A percentile compares a stretch with the other conserved stretches of the same genome.
These are phyloP conservation scores for Tulasnella sp. DNA, from an alignment of 768 basidiomycete genomes.

Conservation along the genomic window DNA sequence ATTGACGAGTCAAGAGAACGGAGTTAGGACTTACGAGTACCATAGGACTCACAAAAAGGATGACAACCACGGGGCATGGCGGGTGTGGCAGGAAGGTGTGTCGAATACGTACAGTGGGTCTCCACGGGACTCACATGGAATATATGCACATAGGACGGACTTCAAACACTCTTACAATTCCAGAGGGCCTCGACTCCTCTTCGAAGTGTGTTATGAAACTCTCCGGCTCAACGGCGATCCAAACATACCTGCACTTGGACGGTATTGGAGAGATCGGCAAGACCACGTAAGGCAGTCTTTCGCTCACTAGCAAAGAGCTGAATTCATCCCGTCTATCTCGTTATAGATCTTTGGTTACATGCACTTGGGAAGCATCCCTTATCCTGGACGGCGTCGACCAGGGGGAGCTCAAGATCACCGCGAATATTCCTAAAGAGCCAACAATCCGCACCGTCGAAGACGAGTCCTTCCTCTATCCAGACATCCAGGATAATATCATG, in stretches of 20 bases:
- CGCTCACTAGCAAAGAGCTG: background rate
- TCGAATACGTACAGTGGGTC: background rate
- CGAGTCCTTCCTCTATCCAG: background rate
- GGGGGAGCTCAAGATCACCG: background rate
- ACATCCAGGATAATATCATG: background rate
- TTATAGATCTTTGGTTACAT: background rate
- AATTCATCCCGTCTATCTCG: background rate
- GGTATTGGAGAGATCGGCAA: background rate
- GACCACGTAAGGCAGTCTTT: background rate
- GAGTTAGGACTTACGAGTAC: background rate
- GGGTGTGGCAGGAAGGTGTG: background rate
- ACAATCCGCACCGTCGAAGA: background rate
- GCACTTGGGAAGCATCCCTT: background rate
- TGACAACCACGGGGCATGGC: background rate
- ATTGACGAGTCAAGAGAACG: too few relatives aligned
- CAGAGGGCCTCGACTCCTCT: background rate
- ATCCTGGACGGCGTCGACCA: slow-evolving; percentile 5
- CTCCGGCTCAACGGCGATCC: background rate
- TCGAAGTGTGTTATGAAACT: background rate
- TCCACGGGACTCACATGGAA: too few relatives aligned
- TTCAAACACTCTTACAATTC: background rate
- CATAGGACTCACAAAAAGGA: background rate
- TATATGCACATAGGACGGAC: background rate
- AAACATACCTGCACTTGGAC: background rate
- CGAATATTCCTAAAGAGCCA: background rate